Evolutionary conservation across 257 asterid genomes (phyloP).

Genomic region (Nicotiana benthamiana): DNA sequence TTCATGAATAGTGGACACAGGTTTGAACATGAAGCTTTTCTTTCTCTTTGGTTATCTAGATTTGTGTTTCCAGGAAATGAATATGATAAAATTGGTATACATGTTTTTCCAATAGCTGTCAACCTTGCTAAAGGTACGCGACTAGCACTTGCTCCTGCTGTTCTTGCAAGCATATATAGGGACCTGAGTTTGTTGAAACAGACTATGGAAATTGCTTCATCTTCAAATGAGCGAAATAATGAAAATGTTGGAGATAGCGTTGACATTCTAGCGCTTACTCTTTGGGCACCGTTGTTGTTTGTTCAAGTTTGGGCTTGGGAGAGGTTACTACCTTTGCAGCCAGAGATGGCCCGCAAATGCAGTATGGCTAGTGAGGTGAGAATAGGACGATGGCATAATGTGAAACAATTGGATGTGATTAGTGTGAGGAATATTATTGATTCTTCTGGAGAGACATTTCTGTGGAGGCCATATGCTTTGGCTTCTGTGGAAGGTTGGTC

Average conservation of each 20-base stretch:
- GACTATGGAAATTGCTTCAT: slow-evolving; percentile 10
- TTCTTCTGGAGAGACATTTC: slow-evolving; percentile 19
- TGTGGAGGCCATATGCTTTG: slow-evolving; percentile 31
- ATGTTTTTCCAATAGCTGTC: slow-evolving; percentile 23
- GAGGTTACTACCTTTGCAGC: slow-evolving; percentile 23
- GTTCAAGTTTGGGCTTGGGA: slow-evolving; percentile 54
- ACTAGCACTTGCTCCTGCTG: slow-evolving; percentile 35
- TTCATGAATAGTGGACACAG: slow-evolving; percentile 15
- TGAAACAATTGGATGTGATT: not conserved
- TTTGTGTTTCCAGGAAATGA: slow-evolving; percentile 29
- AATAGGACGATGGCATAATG: slow-evolving; percentile 25
- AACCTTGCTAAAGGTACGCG: slow-evolving; percentile 26
- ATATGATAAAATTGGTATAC: slow-evolving; percentile 4
- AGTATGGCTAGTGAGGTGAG: slow-evolving; percentile 11
- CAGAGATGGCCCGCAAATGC: slow-evolving; percentile 11
- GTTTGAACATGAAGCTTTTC: slow-evolving; percentile 39
- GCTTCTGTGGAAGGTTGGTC: slow-evolving; percentile 18
- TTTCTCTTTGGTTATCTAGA: slow-evolving; percentile 31
- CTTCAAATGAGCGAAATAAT: not conserved
- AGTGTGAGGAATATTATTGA: slow-evolving; percentile 26
- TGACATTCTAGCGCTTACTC: slow-evolving; percentile 5
- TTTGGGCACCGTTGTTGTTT: slow-evolving; percentile 25
- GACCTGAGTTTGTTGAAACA: slow-evolving; percentile 28
- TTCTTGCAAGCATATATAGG: slow-evolving; percentile 33
- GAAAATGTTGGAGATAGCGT: not conserved